These are phyloP conservation scores for Didymella arachidicola DNA, from an alignment of 2,329 filamentous ascomycete genomes.

Conservation along the genomic window DNA sequence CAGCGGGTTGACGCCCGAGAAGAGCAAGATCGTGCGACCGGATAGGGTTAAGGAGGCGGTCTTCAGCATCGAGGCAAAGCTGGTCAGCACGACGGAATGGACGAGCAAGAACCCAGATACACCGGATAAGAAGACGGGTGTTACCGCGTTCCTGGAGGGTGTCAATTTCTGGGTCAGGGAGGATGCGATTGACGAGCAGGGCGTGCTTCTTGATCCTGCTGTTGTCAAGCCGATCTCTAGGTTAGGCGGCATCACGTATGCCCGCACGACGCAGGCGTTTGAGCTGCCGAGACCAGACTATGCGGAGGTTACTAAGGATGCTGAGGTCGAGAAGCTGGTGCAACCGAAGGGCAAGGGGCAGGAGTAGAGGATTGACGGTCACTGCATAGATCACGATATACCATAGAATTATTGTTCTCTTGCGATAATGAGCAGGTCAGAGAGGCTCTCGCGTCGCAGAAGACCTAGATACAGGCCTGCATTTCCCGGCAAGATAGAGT, in stretches of 20 bases:
- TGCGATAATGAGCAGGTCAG: too few species aligned
- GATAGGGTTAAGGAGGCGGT: constrained; percentile 82
- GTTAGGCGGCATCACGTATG: constrained; percentile 87
- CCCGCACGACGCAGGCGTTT: constrained; percentile 70
- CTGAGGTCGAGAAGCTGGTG: constrained; percentile 66
- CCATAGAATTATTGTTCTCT: constrained; percentile 4
- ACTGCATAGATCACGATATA: background rate
- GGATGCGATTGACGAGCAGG: constrained; percentile 83
- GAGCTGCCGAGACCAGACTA: constrained; percentile 72
- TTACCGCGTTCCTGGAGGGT: constrained; percentile 81
- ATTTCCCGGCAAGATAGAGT: too few species aligned
- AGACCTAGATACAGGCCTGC: too few species aligned
- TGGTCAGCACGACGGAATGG: constrained; percentile 79
- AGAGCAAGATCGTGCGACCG: constrained; percentile 70
- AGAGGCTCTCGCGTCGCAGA: too few species aligned
- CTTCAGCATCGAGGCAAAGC: constrained; percentile 80
- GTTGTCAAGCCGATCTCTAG: constrained; percentile 79
- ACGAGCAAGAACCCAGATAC: constrained; percentile 67
- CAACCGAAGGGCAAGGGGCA: constrained; percentile 51
- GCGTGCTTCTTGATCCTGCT: constrained; percentile 75
- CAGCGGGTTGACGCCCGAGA: constrained; percentile 75
- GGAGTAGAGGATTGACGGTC: constrained; percentile 23
- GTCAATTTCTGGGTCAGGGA: constrained; percentile 88
- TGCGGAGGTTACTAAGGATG: constrained; percentile 55
- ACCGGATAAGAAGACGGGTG: constrained; percentile 77